Percentiles rank a stretch among this genome's conserved stretches.
Conservation (phyloP, 192 early-diverging fungal species). For the Coemansia sp. region DNA sequence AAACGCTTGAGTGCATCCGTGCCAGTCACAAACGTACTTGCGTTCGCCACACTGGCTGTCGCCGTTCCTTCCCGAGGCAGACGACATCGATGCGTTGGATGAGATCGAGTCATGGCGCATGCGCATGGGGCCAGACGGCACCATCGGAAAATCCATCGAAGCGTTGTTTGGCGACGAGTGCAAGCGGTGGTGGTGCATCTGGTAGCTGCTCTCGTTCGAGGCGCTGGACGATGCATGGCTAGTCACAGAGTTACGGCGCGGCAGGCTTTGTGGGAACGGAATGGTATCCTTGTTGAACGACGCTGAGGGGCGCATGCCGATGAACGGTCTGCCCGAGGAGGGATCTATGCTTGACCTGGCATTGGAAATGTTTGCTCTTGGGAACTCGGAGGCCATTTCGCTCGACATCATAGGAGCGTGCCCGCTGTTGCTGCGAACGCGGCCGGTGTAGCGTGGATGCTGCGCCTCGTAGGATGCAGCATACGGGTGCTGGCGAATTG, state of each 20-base stretch:
- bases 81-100: constrained; percentile 21
- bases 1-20: constrained; percentile 58
- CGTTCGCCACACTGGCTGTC: constrained; percentile 24
- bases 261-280: constrained; percentile 1
- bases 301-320: neutral
- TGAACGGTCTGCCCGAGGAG: neutral
- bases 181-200: neutral
- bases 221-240: constrained; percentile 9
- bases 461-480: neutral
- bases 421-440: constrained; percentile 8
- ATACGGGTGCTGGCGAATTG: neutral
- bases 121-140: neutral
- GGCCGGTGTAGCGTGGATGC: neutral
- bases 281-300: neutral
- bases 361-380: constrained; percentile 1
- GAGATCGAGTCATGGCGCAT: constrained; percentile 25
- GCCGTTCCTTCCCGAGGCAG: constrained; percentile 13
- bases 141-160: neutral
- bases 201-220: constrained; percentile 11
- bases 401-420: neutral
- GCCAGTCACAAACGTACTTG: constrained; percentile 51
- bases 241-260: constrained; percentile 16
- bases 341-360: neutral
- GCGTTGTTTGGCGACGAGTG: neutral
- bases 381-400: neutral